Evolutionary conservation across 2,329 filamentous ascomycete genomes (phyloP).

Genomic region (Aureobasidium mangrovei): DNA sequence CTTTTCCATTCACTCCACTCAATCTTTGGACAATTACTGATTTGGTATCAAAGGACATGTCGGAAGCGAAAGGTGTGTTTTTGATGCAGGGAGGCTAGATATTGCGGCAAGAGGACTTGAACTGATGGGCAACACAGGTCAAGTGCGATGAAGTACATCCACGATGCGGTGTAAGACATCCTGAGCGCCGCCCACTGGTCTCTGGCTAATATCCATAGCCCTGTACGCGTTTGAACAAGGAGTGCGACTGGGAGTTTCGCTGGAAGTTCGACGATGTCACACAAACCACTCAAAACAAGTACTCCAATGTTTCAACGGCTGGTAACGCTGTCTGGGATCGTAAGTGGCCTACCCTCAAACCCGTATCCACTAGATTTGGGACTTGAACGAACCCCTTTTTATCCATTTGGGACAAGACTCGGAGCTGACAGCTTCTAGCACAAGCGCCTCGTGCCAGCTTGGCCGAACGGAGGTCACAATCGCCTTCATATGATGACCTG

Average conservation of each 20-base stretch:
- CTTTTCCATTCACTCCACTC: not conserved
- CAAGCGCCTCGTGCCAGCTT: slow-evolving; percentile 3
- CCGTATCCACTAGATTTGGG: not conserved
- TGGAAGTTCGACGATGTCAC: slow-evolving; percentile 33
- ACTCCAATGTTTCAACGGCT: slow-evolving; percentile 39
- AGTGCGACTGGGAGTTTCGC: slow-evolving; percentile 50
- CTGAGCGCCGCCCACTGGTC: not conserved
- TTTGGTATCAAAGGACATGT: slow-evolving; percentile 23
- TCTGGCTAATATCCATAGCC: slow-evolving; percentile 26
- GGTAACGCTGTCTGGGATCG: slow-evolving; percentile 49
- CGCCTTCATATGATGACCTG: slow-evolving; percentile 35
- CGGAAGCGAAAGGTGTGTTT: slow-evolving; percentile 26
- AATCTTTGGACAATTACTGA: slow-evolving; percentile 3
- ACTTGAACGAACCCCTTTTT: not conserved
- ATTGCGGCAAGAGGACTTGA: not conserved
- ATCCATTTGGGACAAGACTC: too few relatives aligned
- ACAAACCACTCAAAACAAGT: slow-evolving; percentile 25
- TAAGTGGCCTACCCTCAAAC: slow-evolving; percentile 28
- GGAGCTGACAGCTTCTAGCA: slow-evolving; percentile 3
- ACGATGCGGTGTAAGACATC: slow-evolving; percentile 41
- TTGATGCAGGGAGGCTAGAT: not conserved
- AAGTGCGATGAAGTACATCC: slow-evolving; percentile 51
- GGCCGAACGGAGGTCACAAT: slow-evolving; percentile 7
- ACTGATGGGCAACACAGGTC: slow-evolving; percentile 30
- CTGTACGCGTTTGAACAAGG: slow-evolving; percentile 47